Percentiles rank a stretch among this genome's conserved stretches.
phyloP scores from a whole-genome alignment of 805 yeast species.

The Candida incommunis region DNA sequence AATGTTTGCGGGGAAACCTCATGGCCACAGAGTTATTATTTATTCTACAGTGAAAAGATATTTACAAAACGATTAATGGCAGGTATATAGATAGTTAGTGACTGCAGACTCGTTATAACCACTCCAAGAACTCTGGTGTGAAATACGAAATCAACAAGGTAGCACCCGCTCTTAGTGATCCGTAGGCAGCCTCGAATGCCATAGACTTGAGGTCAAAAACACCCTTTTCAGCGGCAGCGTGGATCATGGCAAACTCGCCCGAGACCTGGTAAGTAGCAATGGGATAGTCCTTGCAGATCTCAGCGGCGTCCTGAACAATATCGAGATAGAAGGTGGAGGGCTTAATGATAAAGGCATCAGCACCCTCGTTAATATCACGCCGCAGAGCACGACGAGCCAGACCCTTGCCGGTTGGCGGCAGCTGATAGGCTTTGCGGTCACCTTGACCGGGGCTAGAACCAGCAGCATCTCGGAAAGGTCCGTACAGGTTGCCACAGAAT shows the following conservation, averaged over 20 bases:
- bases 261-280: conserved; percentile 91
- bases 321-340: conserved; percentile 95
- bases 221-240: conserved; percentile 96
- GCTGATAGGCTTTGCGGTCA: conserved; percentile 83
- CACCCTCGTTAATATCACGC: conserved; percentile 83
- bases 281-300: conserved; percentile 71
- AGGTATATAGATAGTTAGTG: too few relatives aligned
- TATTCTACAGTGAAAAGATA: not conserved
- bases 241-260: conserved; percentile 96
- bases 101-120: too few relatives aligned
- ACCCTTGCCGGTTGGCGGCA: conserved; percentile 88
- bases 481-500: conserved; percentile 80
- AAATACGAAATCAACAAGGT: conserved; percentile 80
- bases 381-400: conserved; percentile 81
- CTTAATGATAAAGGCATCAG: conserved; percentile 90
- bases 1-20: too few relatives aligned
- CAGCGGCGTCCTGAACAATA: conserved; percentile 76
- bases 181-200: conserved; percentile 77
- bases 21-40: not conserved
- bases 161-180: conserved; percentile 93
- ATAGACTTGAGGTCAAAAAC: conserved; percentile 67
- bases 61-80: not conserved
- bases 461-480: conserved; percentile 97
- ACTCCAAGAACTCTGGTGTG: conserved; percentile 89
- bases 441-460: conserved; percentile 82